These are phyloP conservation scores for Rhizopogon salebrosus DNA, from an alignment of 768 basidiomycete species.

Conservation along the genomic window DNA sequence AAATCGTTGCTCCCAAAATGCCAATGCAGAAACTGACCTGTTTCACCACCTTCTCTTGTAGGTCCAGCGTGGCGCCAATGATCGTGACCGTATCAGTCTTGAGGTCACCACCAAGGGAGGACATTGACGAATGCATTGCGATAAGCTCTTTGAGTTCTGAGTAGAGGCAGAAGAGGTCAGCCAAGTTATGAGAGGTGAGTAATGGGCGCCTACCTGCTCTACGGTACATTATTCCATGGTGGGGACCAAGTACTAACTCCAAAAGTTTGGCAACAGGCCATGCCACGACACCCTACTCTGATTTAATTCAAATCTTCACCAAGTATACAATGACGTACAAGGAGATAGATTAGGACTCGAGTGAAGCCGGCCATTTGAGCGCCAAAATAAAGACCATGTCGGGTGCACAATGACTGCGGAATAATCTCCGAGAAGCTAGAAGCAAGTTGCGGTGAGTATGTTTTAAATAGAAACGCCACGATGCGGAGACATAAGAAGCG, in stretches of 20 bases:
- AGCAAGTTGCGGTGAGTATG: not conserved
- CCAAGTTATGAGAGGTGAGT: not conserved
- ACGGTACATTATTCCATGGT: conserved; percentile 90
- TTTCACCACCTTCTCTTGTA: conserved; percentile 80
- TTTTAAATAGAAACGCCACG: not conserved
- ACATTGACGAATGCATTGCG: conserved; percentile 75
- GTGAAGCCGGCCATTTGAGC: conserved; percentile 80
- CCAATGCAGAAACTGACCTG: conserved; percentile 35
- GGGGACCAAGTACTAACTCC: conserved; percentile 70
- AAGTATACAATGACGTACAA: conserved; percentile 40
- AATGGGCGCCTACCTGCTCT: conserved; percentile 43
- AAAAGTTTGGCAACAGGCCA: conserved; percentile 87
- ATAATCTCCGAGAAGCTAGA: conserved; percentile 86
- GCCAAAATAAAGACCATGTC: conserved; percentile 84
- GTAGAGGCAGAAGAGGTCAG: not conserved
- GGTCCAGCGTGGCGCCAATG: conserved; percentile 83
- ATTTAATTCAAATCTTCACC: not conserved
- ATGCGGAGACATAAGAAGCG: not conserved
- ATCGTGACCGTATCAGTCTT: conserved; percentile 85
- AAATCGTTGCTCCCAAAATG: not conserved
- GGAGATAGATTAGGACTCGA: conserved; percentile 56
- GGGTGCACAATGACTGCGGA: conserved; percentile 87
- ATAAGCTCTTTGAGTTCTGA: conserved; percentile 85
- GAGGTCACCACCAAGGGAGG: conserved; percentile 77
- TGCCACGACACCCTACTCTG: conserved; percentile 56